phyloP scores from a whole-genome alignment of 768 basidiomycete species.

The Dioszegia aurantiaca region DNA sequence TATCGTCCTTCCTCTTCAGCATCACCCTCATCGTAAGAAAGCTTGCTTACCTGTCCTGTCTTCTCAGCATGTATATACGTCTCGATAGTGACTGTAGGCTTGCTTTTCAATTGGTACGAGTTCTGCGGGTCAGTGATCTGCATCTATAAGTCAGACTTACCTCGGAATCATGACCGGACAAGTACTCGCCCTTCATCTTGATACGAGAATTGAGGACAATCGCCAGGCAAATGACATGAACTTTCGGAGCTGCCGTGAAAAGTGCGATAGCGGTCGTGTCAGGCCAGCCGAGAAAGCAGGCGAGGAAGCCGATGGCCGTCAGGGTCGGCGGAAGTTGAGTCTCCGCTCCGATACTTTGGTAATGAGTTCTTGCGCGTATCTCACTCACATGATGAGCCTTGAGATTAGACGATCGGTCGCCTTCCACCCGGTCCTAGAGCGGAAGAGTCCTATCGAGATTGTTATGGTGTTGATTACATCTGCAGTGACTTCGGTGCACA shows the following conservation, averaged over 20 bases:
- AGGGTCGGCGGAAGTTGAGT: slow-evolving; percentile 5
- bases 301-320: background rate
- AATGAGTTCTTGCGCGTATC: background rate
- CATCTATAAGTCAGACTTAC: background rate
- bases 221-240: background rate
- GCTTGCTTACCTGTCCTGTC: no score
- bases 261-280: background rate
- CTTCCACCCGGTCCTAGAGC: background rate
- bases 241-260: background rate
- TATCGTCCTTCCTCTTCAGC: background rate
- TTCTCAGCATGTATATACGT: background rate
- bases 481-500: background rate
- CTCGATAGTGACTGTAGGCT: background rate
- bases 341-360: background rate
- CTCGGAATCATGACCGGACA: background rate
- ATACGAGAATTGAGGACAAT: background rate
- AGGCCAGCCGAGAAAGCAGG: background rate
- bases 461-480: background rate
- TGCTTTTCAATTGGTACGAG: background rate
- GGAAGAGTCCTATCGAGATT: background rate
- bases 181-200: background rate
- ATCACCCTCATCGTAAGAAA: background rate
- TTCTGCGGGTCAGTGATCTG: background rate
- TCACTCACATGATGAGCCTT: background rate
- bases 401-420: background rate